Percentiles rank a stretch among this genome's conserved stretches.
Evolutionary conservation across 1,284 basidiomycete species (phyloP).

Genomic region (Vanrija pseudolonga): DNA sequence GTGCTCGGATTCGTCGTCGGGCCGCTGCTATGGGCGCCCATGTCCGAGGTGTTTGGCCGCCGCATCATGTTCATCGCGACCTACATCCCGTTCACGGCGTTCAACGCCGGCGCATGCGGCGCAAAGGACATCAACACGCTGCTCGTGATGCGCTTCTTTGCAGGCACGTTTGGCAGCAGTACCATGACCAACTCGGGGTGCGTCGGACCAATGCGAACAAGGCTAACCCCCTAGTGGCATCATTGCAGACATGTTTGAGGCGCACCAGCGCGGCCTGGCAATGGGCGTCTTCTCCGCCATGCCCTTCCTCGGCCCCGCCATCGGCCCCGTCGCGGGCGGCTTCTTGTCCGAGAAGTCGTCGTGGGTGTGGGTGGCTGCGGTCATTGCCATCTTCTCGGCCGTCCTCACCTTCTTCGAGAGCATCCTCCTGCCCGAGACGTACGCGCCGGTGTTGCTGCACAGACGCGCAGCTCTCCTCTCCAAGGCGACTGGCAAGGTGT

Average conservation of each 20-base stretch:
- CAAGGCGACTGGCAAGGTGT: conserved; percentile 46
- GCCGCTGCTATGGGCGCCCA: conserved; percentile 31
- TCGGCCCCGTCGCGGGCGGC: conserved; percentile 46
- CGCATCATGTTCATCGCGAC: conserved; percentile 47
- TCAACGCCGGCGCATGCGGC: conserved; percentile 49
- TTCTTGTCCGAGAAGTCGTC: conserved; percentile 41
- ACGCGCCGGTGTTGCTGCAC: conserved; percentile 49
- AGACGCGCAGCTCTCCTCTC: conserved; percentile 40
- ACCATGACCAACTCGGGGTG: conserved; percentile 51
- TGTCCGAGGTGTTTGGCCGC: conserved; percentile 38
- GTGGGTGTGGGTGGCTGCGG: conserved; percentile 60
- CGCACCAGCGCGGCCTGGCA: conserved; percentile 46
- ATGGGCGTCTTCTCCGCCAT: conserved; percentile 53
- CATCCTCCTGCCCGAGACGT: conserved; percentile 49
- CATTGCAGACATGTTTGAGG: conserved; percentile 49
- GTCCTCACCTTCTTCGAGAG: conserved; percentile 16
- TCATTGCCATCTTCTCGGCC: conserved; percentile 56
- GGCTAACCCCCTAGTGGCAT: no score
- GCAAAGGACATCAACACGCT: conserved; percentile 47
- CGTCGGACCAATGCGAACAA: no score
- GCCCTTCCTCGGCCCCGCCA: conserved; percentile 49
- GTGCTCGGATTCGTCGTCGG: conserved; percentile 20
- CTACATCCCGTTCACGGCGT: conserved; percentile 47
- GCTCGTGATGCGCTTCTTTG: conserved; percentile 51
- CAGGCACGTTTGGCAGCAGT: conserved; percentile 47